phyloP scores from a whole-genome alignment of 805 yeast genomes.

The Zygosaccharomyces bailii region DNA sequence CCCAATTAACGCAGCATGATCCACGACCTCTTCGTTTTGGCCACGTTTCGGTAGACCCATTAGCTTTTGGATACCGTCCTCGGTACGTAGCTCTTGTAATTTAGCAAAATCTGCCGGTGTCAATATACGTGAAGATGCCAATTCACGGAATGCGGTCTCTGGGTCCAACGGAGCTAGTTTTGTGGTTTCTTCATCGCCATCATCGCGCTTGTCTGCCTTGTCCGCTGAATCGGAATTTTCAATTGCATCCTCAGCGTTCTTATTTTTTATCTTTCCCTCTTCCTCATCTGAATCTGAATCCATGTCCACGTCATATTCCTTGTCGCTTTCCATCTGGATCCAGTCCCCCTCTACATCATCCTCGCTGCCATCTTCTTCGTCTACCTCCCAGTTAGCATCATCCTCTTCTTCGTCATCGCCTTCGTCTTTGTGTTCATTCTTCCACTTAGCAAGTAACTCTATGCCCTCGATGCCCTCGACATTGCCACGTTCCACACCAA shows the following conservation, averaged over 20 bases:
- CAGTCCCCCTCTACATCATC: constrained; percentile 82
- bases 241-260: constrained; percentile 34
- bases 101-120: constrained; percentile 99
- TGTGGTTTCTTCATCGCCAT: constrained; percentile 15
- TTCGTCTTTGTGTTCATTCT: constrained; percentile 45
- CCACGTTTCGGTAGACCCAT: constrained; percentile 49
- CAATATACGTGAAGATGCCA: constrained; percentile 72
- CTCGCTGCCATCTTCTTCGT: constrained; percentile 39
- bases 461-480: constrained; percentile 84
- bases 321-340: constrained; percentile 81
- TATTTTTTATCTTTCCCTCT: constrained; percentile 37
- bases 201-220: constrained; percentile 35
- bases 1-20: constrained; percentile 73
- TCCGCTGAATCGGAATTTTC: constrained; percentile 48
- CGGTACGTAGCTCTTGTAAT: constrained; percentile 76
- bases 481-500: constrained; percentile 66
- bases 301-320: constrained; percentile 58
- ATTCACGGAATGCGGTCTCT: constrained; percentile 45
- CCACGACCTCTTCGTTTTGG: constrained; percentile 79
- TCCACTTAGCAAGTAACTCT: constrained; percentile 86
- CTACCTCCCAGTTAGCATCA: constrained; percentile 57
- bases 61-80: constrained; percentile 80
- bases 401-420: constrained; percentile 59
- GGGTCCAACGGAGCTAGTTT: constrained; percentile 36
- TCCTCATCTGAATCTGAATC: constrained; percentile 45